Conservation (phyloP, 192 early-diverging fungal genomes). For the Gryganskiella cystojenkinii region DNA sequence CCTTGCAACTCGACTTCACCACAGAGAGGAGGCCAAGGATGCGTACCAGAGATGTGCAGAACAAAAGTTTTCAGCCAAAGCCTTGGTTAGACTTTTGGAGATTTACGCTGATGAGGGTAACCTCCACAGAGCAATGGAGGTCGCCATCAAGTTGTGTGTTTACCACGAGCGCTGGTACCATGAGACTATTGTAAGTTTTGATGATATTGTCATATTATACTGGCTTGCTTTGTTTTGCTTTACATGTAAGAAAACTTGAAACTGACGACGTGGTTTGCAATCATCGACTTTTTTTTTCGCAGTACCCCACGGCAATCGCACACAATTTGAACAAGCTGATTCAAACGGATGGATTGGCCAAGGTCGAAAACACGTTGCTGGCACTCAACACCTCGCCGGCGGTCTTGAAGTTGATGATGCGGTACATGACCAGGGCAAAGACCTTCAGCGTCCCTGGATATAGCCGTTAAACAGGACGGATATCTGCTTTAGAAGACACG, state of each 20-base stretch:
- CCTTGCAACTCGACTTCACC: conserved; percentile 85
- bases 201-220: not conserved
- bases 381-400: conserved; percentile 88
- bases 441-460: conserved; percentile 78
- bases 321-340: conserved; percentile 88
- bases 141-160: conserved; percentile 84
- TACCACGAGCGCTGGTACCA: conserved; percentile 93
- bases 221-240: not conserved
- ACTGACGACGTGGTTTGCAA: too few species aligned
- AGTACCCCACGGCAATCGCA: conserved; percentile 93
- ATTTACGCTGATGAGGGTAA: conserved; percentile 84
- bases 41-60: conserved; percentile 89
- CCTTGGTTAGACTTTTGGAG: conserved; percentile 89
- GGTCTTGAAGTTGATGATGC: conserved; percentile 80
- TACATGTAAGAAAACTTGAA: not conserved
- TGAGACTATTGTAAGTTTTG: conserved; percentile 79
- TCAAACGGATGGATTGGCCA: conserved; percentile 86
- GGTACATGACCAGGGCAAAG: conserved; percentile 75
- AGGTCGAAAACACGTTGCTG: conserved; percentile 91
- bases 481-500: too few species aligned
- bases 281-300: not conserved
- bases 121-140: conserved; percentile 81
- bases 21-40: conserved; percentile 91
- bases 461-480: conserved; percentile 60
- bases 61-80: conserved; percentile 92